Conservation (phyloP, 2,329 filamentous ascomycete genomes). For the Myriosclerotinia scirpicola region DNA sequence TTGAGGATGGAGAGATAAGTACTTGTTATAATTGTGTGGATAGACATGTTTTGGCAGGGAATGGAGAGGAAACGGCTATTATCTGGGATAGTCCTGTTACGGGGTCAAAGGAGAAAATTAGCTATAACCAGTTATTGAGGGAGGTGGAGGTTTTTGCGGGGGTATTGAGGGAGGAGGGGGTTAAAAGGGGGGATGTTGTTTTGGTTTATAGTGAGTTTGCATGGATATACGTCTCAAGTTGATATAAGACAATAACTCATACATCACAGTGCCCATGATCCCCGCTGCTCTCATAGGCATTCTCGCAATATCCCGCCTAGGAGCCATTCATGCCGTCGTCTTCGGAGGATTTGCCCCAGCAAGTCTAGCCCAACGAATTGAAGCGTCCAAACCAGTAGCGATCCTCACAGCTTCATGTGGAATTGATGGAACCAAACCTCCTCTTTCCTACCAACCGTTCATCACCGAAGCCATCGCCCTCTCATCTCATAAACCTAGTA, state of each 20-base stretch:
- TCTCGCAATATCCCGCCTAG: slow-evolving; percentile 76
- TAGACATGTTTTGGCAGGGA: slow-evolving; percentile 78
- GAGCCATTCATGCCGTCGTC: slow-evolving; percentile 86
- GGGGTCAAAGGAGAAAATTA: slow-evolving; percentile 66
- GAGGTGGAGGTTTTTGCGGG: slow-evolving; percentile 83
- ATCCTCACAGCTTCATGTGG: slow-evolving; percentile 90
- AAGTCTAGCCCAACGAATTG: slow-evolving; percentile 84
- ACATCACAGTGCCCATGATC: slow-evolving; percentile 81
- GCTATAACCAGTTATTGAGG: slow-evolving; percentile 71
- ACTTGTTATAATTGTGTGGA: slow-evolving; percentile 92
- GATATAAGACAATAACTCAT: slow-evolving; percentile 17
- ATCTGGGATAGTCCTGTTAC: slow-evolving; percentile 89
- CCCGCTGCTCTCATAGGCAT: slow-evolving; percentile 85
- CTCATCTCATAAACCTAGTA: slow-evolving; percentile 68
- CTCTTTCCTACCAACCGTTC: slow-evolving; percentile 73
- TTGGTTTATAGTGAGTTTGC: slow-evolving; percentile 74
- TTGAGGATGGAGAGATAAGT: slow-evolving; percentile 82
- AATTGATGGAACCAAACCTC: slow-evolving; percentile 81
- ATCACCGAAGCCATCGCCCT: slow-evolving; percentile 70
- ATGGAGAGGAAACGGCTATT: slow-evolving; percentile 72
- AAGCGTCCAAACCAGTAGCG: slow-evolving; percentile 71
- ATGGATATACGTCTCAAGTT: too few species aligned
- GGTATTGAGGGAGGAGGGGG: slow-evolving; percentile 77
- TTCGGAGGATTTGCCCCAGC: slow-evolving; percentile 87
- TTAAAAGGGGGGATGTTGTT: slow-evolving; percentile 81